These are phyloP conservation scores for Sporisorium exsertum DNA, from an alignment of 1,284 basidiomycete species.

Conservation along the genomic window DNA sequence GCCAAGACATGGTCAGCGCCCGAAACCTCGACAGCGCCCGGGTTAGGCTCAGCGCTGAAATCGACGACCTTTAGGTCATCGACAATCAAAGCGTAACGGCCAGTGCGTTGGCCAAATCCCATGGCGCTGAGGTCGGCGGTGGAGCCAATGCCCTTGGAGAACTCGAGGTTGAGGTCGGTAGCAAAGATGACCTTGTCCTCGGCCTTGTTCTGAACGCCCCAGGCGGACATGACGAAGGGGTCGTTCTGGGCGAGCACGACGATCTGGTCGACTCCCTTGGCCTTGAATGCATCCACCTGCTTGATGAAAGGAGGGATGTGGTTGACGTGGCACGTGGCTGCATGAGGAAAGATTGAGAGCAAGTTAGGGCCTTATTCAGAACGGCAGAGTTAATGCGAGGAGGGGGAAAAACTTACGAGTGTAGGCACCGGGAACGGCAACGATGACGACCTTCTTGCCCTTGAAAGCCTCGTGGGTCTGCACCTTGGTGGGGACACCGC, in stretches of 20 bases:
- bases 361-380: not conserved
- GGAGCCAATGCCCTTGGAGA: slow-evolving; percentile 77
- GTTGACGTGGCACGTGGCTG: slow-evolving; percentile 64
- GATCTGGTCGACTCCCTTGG: slow-evolving; percentile 78
- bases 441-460: slow-evolving; percentile 84
- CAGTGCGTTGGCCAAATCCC: slow-evolving; percentile 77
- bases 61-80: slow-evolving; percentile 75
- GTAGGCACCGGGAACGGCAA: slow-evolving; percentile 81
- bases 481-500: slow-evolving; percentile 68
- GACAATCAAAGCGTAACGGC: slow-evolving; percentile 78
- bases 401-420: slow-evolving; percentile 32
- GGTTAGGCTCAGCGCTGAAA: slow-evolving; percentile 53
- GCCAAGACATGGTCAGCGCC: slow-evolving; percentile 78
- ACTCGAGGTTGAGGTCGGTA: slow-evolving; percentile 77
- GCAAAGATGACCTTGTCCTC: slow-evolving; percentile 80
- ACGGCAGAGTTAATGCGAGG: not conserved
- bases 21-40: slow-evolving; percentile 75
- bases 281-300: slow-evolving; percentile 78
- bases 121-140: slow-evolving; percentile 74
- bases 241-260: slow-evolving; percentile 71
- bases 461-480: slow-evolving; percentile 77
- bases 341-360: not conserved
- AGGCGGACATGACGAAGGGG: slow-evolving; percentile 72
- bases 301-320: slow-evolving; percentile 77
- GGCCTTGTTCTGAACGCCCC: slow-evolving; percentile 77